phyloP scores from a whole-genome alignment of 257 asterid species.

The Capsicum chinense region DNA sequence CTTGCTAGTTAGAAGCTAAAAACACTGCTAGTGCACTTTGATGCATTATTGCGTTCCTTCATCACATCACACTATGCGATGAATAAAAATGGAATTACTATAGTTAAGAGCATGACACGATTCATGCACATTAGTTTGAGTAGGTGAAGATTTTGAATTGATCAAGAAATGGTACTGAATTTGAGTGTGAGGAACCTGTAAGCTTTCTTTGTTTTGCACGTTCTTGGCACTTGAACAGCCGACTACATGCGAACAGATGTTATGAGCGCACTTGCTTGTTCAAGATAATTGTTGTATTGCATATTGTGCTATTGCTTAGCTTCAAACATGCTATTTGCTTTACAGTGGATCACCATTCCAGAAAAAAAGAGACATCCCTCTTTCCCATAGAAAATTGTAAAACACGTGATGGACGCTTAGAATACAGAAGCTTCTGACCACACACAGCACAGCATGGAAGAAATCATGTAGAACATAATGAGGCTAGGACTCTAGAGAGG shows the following conservation, averaged over 20 bases:
- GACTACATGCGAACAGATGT: too few species aligned
- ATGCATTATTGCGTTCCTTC: neutral
- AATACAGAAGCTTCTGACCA: neutral
- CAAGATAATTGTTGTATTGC: neutral
- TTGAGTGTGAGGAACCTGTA: neutral
- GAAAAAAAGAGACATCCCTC: neutral
- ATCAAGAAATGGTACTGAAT: neutral
- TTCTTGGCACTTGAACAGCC: too few species aligned
- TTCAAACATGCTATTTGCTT: neutral
- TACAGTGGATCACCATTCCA: neutral
- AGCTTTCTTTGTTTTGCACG: neutral
- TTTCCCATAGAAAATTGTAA: neutral
- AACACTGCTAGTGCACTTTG: neutral
- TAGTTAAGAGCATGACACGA: neutral
- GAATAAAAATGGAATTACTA: neutral
- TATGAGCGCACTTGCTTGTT: neutral
- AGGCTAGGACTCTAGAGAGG: neutral
- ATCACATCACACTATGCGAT: neutral
- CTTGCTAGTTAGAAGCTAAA: neutral
- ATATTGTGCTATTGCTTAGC: neutral
- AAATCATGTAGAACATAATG: neutral
- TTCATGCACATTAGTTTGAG: neutral
- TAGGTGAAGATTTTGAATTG: neutral
- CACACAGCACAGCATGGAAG: neutral
- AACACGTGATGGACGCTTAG: neutral